Evolutionary conservation across 768 basidiomycete genomes (phyloP).

Genomic region (Polyporus arcularius): DNA sequence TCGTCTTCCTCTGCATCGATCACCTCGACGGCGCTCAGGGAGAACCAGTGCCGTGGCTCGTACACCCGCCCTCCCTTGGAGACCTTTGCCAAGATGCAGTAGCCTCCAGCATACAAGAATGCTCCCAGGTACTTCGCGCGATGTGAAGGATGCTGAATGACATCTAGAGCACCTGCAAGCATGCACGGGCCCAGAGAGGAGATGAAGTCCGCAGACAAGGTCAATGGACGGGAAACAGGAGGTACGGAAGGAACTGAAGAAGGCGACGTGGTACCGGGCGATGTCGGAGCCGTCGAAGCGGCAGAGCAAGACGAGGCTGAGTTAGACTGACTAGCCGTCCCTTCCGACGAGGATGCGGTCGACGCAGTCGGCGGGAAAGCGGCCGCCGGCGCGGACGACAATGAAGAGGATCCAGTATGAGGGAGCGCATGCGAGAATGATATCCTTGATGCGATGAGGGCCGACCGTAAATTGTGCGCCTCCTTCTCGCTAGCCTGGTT

Average conservation of each 20-base stretch:
- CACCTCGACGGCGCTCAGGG: conserved; percentile 70
- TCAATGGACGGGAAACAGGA: conserved; percentile 6
- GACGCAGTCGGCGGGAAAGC: neutral
- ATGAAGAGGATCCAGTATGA: conserved; percentile 4
- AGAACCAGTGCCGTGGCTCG: conserved; percentile 89
- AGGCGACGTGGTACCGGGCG: conserved; percentile 11
- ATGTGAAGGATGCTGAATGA: conserved; percentile 64
- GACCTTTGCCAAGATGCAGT: conserved; percentile 85
- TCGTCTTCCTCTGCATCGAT: conserved; percentile 69
- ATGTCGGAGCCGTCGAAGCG: conserved; percentile 1
- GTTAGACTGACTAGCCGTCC: conserved; percentile 1
- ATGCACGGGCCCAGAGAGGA: conserved; percentile 76
- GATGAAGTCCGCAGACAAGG: conserved; percentile 57
- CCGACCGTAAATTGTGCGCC: conserved; percentile 27
- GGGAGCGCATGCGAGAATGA: conserved; percentile 4
- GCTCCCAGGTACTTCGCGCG: conserved; percentile 78
- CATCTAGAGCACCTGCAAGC: conserved; percentile 86
- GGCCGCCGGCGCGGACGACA: neutral
- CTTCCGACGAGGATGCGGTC: neutral
- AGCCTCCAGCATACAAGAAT: conserved; percentile 86
- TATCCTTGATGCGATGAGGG: conserved; percentile 26
- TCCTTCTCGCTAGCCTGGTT: conserved; percentile 29
- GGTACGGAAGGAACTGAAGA: conserved; percentile 3
- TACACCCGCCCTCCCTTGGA: conserved; percentile 74
- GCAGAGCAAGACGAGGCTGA: neutral